Conservation (phyloP, 768 basidiomycete genomes). For the Ramaria sp. region DNA sequence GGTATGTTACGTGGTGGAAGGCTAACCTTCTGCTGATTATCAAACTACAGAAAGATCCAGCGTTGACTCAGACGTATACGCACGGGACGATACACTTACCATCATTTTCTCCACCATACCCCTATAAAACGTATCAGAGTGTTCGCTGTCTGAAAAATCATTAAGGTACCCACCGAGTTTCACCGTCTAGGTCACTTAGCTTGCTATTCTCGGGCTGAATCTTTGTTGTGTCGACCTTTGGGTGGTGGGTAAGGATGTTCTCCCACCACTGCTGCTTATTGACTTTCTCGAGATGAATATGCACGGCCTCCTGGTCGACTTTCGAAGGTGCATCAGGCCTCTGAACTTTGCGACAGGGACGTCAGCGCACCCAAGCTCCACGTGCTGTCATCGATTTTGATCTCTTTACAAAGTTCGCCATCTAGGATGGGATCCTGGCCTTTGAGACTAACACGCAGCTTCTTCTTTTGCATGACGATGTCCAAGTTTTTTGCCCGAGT, state of each 20-base stretch:
- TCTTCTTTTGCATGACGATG: conserved; percentile 71
- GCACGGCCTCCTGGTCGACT: conserved; percentile 72
- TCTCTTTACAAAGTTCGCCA: conserved; percentile 88
- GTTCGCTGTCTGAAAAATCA: background rate
- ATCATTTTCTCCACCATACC: conserved; percentile 99
- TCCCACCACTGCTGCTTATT: conserved; percentile 96
- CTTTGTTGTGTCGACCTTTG: conserved; percentile 93
- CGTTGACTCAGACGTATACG: background rate
- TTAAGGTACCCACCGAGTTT: conserved; percentile 61
- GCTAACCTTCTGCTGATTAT: conserved; percentile 64
- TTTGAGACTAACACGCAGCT: conserved; percentile 76
- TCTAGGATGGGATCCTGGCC: conserved; percentile 74
- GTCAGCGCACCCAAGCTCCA: conserved; percentile 75
- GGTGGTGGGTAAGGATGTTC: conserved; percentile 88
- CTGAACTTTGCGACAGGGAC: background rate
- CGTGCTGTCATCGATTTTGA: conserved; percentile 93
- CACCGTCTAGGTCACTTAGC: conserved; percentile 89
- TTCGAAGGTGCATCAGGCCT: conserved; percentile 1
- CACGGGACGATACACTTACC: conserved; percentile 40
- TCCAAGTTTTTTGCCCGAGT: conserved; percentile 70
- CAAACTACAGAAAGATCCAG: conserved; percentile 37
- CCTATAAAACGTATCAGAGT: conserved; percentile 26
- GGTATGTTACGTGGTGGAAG: background rate
- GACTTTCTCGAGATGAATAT: conserved; percentile 77
- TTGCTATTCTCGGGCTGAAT: conserved; percentile 94